These are phyloP conservation scores for Alternaria postmessia DNA, from an alignment of 2,329 filamentous ascomycete genomes.

Conservation along the genomic window DNA sequence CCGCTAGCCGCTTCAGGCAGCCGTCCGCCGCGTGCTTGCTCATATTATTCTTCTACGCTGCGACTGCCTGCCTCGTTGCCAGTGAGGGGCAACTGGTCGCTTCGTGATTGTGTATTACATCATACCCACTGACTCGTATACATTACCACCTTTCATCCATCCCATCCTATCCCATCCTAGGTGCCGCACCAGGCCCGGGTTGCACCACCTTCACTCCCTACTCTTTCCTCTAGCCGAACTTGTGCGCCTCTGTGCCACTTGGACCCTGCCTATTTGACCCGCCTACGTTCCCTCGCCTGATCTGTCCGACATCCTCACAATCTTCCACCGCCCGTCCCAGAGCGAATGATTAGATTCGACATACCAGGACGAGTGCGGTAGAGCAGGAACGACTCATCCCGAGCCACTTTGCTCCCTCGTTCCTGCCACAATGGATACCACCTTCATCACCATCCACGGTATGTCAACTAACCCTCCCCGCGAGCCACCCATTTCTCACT, in stretches of 20 bases:
- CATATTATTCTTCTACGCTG: background rate
- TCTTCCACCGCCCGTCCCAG: constrained; percentile 39
- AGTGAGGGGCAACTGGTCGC: constrained; percentile 2
- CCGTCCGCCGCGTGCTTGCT: background rate
- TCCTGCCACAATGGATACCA: constrained; percentile 68
- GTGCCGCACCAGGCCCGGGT: constrained; percentile 21
- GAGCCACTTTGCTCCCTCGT: background rate
- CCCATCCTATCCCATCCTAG: constrained; percentile 16
- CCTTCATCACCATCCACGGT: constrained; percentile 93
- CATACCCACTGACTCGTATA: constrained; percentile 14
- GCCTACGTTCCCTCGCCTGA: constrained; percentile 21
- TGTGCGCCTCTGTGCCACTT: constrained; percentile 32
- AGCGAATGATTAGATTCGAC: constrained; percentile 52
- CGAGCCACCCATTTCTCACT: constrained; percentile 21
- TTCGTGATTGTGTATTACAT: constrained; percentile 11
- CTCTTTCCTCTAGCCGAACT: constrained; percentile 25
- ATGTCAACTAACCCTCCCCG: constrained; percentile 45
- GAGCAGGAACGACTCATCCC: constrained; percentile 16
- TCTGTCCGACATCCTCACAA: constrained; percentile 13
- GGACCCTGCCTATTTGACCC: constrained; percentile 32
- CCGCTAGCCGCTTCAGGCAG: constrained; percentile 11
- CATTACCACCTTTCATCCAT: constrained; percentile 1
- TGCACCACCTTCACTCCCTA: constrained; percentile 19
- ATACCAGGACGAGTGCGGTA: constrained; percentile 34
- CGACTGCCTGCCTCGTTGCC: background rate